These are phyloP conservation scores for Kingdonia uniflora DNA, from an alignment of 164 flowering plant species.

Conservation along the genomic window DNA sequence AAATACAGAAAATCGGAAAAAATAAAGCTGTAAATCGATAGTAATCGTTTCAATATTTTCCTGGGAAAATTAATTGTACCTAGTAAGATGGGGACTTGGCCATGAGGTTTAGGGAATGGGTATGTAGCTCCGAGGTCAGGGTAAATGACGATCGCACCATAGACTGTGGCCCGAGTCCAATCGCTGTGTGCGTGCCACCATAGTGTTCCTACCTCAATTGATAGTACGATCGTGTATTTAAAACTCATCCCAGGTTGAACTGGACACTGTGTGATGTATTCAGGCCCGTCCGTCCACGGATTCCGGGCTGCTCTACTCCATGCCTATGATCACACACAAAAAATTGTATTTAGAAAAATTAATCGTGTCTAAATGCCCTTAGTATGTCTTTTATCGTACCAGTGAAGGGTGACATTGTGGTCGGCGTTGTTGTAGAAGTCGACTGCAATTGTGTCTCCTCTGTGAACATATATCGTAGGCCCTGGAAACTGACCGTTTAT, in stretches of 20 bases:
- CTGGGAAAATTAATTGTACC: conserved; percentile 13
- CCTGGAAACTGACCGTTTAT: conserved; percentile 26
- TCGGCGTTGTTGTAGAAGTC: conserved; percentile 14
- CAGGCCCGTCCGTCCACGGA: conserved; percentile 45
- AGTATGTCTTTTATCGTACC: conserved; percentile 9
- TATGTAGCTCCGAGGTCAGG: conserved; percentile 17
- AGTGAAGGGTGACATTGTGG: conserved; percentile 24
- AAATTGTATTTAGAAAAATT: no score
- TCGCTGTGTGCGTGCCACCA: conserved; percentile 54
- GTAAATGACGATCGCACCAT: conserved; percentile 28
- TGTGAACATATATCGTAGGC: conserved; percentile 18
- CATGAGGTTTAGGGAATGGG: conserved; percentile 31
- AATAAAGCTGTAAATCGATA: not conserved
- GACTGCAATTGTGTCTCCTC: conserved; percentile 15
- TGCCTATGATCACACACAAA: conserved; percentile 19
- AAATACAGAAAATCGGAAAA: not conserved
- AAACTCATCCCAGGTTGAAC: conserved; percentile 24
- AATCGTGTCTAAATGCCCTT: not conserved
- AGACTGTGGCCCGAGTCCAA: conserved; percentile 39
- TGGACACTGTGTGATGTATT: conserved; percentile 29
- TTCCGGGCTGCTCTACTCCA: conserved; percentile 37
- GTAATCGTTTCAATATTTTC: no score
- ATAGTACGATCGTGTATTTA: conserved; percentile 18
- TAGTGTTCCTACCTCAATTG: conserved; percentile 27
- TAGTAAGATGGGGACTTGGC: conserved; percentile 18